These are phyloP conservation scores for Fusarium tjaetaba DNA, from an alignment of 2,329 filamentous ascomycete genomes.

Conservation along the genomic window DNA sequence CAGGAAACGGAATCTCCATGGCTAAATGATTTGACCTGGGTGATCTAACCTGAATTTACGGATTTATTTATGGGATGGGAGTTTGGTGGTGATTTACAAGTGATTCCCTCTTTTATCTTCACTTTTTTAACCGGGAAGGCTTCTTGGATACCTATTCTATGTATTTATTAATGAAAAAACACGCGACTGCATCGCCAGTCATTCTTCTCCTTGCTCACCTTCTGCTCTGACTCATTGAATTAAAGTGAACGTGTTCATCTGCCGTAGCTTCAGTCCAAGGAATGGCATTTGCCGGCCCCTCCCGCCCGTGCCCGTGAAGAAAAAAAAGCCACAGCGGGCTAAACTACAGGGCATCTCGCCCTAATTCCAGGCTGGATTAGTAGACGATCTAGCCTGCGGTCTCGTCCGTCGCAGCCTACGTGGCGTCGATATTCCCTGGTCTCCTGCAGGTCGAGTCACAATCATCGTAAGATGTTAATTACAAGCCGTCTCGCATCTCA, in stretches of 20 bases:
- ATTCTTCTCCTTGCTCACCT: conserved; percentile 2
- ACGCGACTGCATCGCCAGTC: conserved; percentile 11
- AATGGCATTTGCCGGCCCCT: conserved; percentile 14
- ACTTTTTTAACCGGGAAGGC: neutral
- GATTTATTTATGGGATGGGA: conserved; percentile 11
- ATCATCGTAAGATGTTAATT: neutral
- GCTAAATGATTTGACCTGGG: neutral
- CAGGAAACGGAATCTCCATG: conserved; percentile 25
- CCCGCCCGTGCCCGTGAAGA: neutral
- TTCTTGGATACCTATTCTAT: conserved; percentile 8
- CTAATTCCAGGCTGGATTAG: neutral
- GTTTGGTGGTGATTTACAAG: conserved; percentile 34
- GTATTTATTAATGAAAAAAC: conserved; percentile 27
- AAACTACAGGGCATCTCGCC: neutral
- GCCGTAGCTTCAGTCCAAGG: neutral
- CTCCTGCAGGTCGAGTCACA: neutral
- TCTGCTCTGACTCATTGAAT: neutral
- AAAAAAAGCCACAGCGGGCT: neutral
- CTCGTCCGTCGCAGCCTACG: neutral
- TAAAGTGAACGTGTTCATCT: neutral
- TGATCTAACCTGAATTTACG: neutral
- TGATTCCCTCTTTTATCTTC: conserved; percentile 19
- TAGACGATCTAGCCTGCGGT: neutral
- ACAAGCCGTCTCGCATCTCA: neutral
- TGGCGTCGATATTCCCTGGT: neutral